Percentiles rank a stretch among this genome's conserved stretches.
These are phyloP conservation scores for Vanrija pseudolonga DNA, from an alignment of 1,284 basidiomycete genomes.

Conservation along the genomic window DNA sequence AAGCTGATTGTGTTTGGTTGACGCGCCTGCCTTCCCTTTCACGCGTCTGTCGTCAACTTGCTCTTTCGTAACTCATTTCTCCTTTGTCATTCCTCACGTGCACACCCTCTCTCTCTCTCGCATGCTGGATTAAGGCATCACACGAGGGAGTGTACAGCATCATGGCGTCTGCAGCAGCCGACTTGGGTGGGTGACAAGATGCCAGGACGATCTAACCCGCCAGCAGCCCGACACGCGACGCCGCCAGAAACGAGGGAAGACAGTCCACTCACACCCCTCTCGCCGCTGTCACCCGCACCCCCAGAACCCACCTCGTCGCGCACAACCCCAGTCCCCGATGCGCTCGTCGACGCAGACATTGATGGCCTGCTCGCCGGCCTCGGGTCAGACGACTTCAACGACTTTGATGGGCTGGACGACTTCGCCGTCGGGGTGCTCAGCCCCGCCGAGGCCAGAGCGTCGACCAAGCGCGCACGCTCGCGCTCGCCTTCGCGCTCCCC, in stretches of 20 bases:
- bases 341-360: constrained; percentile 11
- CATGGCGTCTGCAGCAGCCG: not conserved
- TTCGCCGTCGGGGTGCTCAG: constrained; percentile 3
- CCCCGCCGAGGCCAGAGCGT: not conserved
- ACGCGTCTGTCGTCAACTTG: not conserved
- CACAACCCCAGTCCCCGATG: not conserved
- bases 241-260: too few species aligned
- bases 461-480: not conserved
- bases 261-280: too few species aligned
- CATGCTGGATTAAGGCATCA: not conserved
- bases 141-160: not conserved
- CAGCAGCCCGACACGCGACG: too few species aligned
- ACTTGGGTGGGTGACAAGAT: not conserved
- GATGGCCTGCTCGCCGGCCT: constrained; percentile 33
- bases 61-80: not conserved
- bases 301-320: not conserved
- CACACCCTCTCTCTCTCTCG: not conserved
- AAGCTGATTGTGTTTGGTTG: not conserved
- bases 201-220: not conserved
- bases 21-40: constrained; percentile 7
- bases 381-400: constrained; percentile 33
- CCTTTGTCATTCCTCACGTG: not conserved
- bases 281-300: too few species aligned
- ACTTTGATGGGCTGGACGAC: constrained; percentile 27
- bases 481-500: not conserved